Conservation (phyloP, 257 asterid genomes). For the Solanum acaule region DNA sequence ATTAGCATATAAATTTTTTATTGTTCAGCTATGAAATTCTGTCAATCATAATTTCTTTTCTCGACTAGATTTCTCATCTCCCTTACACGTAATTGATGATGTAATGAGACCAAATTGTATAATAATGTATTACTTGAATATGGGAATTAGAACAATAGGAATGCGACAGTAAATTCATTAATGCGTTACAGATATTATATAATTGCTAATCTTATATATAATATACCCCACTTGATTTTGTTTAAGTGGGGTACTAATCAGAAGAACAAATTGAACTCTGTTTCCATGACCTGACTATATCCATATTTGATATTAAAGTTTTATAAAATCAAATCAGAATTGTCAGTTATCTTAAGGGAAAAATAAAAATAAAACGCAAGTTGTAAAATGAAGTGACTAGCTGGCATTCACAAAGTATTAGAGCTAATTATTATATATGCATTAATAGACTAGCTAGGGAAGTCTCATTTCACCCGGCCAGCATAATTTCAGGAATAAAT, state of each 20-base stretch:
- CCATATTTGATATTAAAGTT: neutral
- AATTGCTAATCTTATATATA: neutral
- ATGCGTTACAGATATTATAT: neutral
- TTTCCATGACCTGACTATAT: neutral
- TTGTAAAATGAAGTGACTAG: neutral
- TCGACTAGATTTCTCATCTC: no score
- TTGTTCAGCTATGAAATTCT: no score
- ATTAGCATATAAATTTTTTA: no score
- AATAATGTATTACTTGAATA: neutral
- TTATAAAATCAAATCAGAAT: neutral
- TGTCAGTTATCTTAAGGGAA: neutral
- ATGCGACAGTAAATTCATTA: neutral
- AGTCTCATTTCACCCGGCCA: neutral
- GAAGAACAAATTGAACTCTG: neutral
- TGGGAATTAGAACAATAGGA: neutral
- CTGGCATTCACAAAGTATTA: neutral
- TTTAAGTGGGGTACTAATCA: neutral
- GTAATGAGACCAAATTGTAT: neutral
- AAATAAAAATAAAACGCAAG: neutral
- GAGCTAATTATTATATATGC: neutral
- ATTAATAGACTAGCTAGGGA: neutral
- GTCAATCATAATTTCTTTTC: no score
- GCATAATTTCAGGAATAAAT: neutral
- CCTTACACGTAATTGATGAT: neutral
- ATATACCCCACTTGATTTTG: neutral